phyloP scores from a whole-genome alignment of 176 grass and related monocot species.

The Carex myosuroides region DNA sequence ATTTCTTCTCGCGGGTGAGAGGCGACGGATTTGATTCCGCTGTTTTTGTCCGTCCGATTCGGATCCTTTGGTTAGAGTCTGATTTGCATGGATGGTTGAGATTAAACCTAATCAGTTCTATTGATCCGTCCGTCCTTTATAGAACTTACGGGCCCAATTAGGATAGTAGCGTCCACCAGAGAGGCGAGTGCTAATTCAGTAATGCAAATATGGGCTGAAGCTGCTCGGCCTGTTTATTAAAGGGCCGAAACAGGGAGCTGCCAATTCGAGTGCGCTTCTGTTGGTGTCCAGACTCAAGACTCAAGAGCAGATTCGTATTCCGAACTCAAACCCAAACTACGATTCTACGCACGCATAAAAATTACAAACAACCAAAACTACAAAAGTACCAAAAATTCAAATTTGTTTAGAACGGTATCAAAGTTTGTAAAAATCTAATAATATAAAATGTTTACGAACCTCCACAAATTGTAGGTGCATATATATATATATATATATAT shows the following conservation, averaged over 20 bases:
- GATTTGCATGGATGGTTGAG: neutral
- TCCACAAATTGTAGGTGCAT: too few relatives aligned
- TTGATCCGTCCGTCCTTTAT: neutral
- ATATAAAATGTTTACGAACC: too few relatives aligned
- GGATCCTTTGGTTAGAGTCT: neutral
- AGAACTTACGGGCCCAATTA: neutral
- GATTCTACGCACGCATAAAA: too few relatives aligned
- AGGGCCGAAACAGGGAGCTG: neutral
- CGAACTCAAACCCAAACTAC: too few relatives aligned
- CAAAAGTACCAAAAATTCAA: too few relatives aligned
- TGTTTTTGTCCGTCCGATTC: neutral
- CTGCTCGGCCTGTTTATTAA: neutral
- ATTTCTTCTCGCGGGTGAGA: neutral
- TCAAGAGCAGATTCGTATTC: too few relatives aligned
- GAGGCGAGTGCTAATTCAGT: neutral
- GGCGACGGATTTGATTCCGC: neutral
- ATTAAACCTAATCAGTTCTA: neutral
- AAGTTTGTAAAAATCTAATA: too few relatives aligned
- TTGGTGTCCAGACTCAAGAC: too few relatives aligned
- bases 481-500: too few relatives aligned
- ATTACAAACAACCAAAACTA: too few relatives aligned
- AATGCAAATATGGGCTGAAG: neutral
- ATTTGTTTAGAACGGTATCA: too few relatives aligned
- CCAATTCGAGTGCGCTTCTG: too few relatives aligned
- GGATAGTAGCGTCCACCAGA: neutral